phyloP scores from a whole-genome alignment of 768 basidiomycete genomes.

The Lactifluus piperatus region DNA sequence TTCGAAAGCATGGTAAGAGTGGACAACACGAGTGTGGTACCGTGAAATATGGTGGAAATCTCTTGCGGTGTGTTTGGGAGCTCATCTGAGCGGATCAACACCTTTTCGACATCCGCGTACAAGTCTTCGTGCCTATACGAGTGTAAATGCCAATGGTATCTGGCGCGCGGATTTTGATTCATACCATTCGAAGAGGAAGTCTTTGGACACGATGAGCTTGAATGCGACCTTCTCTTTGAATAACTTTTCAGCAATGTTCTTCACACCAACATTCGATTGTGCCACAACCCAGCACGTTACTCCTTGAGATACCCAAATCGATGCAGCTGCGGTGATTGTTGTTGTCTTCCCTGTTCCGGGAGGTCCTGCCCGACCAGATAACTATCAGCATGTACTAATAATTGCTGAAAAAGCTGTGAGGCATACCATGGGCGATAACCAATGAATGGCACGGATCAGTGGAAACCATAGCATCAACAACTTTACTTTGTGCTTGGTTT shows the following conservation, averaged over 20 bases:
- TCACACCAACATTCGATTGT: conserved; percentile 77
- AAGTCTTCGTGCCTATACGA: conserved; percentile 45
- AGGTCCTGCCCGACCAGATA: neutral
- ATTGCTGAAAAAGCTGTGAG: neutral
- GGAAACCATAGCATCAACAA: conserved; percentile 10
- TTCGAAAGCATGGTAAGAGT: conserved; percentile 46
- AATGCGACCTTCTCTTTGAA: conserved; percentile 45
- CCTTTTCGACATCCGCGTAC: conserved; percentile 29
- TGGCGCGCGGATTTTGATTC: neutral
- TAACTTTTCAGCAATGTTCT: conserved; percentile 75
- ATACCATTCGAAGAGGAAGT: conserved; percentile 27
- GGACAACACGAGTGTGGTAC: conserved; percentile 33
- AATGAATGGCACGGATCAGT: neutral
- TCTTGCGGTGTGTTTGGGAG: conserved; percentile 26
- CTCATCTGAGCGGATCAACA: conserved; percentile 35
- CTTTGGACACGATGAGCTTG: conserved; percentile 36
- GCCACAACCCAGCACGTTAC: conserved; percentile 57
- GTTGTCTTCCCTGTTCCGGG: conserved; percentile 18
- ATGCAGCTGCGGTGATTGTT: conserved; percentile 11
- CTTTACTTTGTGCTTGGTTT: conserved; percentile 1
- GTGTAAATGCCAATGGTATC: too few relatives aligned
- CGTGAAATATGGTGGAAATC: conserved; percentile 25
- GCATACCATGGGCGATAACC: conserved; percentile 12
- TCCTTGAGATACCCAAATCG: neutral
- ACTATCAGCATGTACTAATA: neutral